Conservation (phyloP, 169 alveolate species). For the Plasmodium yoelii region DNA sequence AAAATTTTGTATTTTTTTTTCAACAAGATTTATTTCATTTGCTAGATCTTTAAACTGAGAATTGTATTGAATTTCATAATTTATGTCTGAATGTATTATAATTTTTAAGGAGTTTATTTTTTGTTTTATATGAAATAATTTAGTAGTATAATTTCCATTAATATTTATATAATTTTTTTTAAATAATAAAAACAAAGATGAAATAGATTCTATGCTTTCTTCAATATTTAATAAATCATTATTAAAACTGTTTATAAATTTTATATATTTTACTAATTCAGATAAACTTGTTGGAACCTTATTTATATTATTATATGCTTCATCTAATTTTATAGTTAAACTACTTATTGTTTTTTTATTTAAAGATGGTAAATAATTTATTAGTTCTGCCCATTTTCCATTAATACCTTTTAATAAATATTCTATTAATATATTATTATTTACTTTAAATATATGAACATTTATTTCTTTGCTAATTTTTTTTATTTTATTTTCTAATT, state of each 20-base stretch:
- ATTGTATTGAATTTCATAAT: conserved; percentile 38
- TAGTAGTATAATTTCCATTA: conserved; percentile 47
- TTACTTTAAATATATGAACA: conserved; percentile 32
- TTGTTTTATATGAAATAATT: conserved; percentile 48
- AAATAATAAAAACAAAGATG: conserved; percentile 34
- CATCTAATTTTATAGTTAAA: conserved; percentile 9
- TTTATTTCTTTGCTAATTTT: conserved; percentile 22
- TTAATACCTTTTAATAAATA: conserved; percentile 29
- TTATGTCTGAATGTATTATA: conserved; percentile 20
- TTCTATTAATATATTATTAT: conserved; percentile 18
- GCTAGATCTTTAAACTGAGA: conserved; percentile 13
- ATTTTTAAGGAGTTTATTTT: conserved; percentile 30
- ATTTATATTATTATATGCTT: conserved; percentile 24
- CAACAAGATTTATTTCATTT: conserved; percentile 4
- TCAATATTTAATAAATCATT: conserved; percentile 28
- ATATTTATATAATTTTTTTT: conserved; percentile 59
- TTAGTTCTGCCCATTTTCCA: conserved; percentile 23
- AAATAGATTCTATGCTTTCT: conserved; percentile 45
- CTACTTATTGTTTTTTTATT: conserved; percentile 26
- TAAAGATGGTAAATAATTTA: conserved; percentile 55
- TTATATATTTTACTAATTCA: conserved; percentile 32
- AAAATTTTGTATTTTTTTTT: conserved; percentile 20
- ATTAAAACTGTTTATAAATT: conserved; percentile 8
- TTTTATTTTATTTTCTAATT: conserved; percentile 34
- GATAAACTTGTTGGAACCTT: conserved; percentile 15